Conservation (phyloP, 2,329 filamentous ascomycete species). For the Cladosporium velox region DNA sequence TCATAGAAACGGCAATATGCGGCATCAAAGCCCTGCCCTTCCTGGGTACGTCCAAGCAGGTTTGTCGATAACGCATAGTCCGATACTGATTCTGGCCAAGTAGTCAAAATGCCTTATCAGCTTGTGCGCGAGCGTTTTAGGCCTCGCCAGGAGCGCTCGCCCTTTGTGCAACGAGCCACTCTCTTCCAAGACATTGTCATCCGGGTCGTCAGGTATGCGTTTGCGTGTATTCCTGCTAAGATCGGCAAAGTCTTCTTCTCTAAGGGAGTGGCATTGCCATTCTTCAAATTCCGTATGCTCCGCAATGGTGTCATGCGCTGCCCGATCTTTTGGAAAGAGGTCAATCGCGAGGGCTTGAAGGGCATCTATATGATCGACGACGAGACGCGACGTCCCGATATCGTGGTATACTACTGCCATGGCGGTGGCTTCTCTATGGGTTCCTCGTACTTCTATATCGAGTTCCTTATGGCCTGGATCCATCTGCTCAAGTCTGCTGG, state of each 20-base stretch:
- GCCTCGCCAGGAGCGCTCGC: constrained; percentile 47
- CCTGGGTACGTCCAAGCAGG: constrained; percentile 54
- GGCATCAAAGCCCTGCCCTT: constrained; percentile 67
- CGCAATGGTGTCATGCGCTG: constrained; percentile 66
- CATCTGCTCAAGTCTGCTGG: constrained; percentile 62
- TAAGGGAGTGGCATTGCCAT: constrained; percentile 70
- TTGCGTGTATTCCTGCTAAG: constrained; percentile 67
- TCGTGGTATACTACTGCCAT: constrained; percentile 81
- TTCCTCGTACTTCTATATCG: constrained; percentile 79
- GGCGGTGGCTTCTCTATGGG: constrained; percentile 85
- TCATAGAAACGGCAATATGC: constrained; percentile 60
- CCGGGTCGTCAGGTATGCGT: constrained; percentile 75
- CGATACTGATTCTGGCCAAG: constrained; percentile 41
- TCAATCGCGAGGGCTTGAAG: constrained; percentile 46
- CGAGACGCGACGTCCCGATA: constrained; percentile 63
- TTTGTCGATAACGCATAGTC: neutral
- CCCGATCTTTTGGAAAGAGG: constrained; percentile 65
- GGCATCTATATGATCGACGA: constrained; percentile 72
- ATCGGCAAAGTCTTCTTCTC: constrained; percentile 78
- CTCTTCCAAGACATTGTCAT: constrained; percentile 77
- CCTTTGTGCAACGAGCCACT: constrained; percentile 69
- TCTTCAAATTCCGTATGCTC: constrained; percentile 73
- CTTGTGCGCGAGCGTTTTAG: constrained; percentile 61
- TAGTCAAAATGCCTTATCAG: constrained; percentile 58
- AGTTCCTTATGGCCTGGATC: constrained; percentile 76